Percentiles rank a stretch among this genome's conserved stretches.
phyloP scores from a whole-genome alignment of 106 monocot genomes.

The Cymbidium sinense region DNA sequence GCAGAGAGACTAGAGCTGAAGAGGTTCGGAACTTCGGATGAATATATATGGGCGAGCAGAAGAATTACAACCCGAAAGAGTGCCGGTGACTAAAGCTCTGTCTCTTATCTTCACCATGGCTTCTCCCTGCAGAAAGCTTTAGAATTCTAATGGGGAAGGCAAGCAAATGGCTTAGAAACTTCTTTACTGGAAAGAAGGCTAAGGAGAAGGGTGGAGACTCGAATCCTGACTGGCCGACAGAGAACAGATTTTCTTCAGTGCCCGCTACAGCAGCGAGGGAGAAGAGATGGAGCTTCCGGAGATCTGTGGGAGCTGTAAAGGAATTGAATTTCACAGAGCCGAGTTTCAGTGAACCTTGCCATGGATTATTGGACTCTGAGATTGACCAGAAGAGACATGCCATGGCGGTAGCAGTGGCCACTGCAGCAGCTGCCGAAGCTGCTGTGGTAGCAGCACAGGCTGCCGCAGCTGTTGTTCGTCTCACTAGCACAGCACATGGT shows the following conservation, averaged over 20 bases:
- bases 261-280: conserved; percentile 25
- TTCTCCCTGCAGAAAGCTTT: background rate
- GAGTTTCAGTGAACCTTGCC: background rate
- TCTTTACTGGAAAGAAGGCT: conserved; percentile 43
- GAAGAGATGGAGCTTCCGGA: conserved; percentile 61
- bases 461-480: conserved; percentile 39
- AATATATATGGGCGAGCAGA: too few species aligned
- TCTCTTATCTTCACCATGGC: background rate
- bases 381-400: conserved; percentile 23
- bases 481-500: background rate
- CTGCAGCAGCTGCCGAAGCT: conserved; percentile 42
- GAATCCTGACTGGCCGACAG: background rate
- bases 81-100: background rate
- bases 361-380: conserved; percentile 15
- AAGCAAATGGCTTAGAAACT: conserved; percentile 43
- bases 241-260: background rate
- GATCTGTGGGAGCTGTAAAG: conserved; percentile 10
- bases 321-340: conserved; percentile 10
- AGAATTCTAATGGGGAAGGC: conserved; percentile 32
- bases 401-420: conserved; percentile 35
- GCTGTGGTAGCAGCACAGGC: conserved; percentile 52
- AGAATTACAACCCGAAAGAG: background rate
- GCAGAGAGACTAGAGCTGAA: background rate
- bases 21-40: background rate
- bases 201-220: conserved; percentile 8